phyloP scores from a whole-genome alignment of 2,329 filamentous ascomycete genomes.

The Paecilomyces formosus region DNA sequence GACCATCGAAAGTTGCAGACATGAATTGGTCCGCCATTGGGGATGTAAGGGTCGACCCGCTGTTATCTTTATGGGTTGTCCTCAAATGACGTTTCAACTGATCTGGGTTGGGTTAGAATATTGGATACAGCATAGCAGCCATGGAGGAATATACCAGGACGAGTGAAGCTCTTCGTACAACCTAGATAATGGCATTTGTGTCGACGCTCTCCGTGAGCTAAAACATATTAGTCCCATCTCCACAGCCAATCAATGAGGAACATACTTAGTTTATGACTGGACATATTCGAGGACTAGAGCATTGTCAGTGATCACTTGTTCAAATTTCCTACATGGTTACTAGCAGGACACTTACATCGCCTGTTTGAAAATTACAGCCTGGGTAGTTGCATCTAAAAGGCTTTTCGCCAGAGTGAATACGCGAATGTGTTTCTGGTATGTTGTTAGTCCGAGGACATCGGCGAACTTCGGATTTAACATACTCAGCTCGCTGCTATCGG shows the following conservation, averaged over 20 bases:
- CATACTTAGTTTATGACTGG: conserved; percentile 36
- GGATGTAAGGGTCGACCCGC: conserved; percentile 11
- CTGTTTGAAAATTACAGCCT: conserved; percentile 36
- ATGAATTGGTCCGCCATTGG: conserved; percentile 17
- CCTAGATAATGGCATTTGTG: conserved; percentile 33
- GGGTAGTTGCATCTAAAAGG: conserved; percentile 37
- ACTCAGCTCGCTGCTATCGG: conserved; percentile 39
- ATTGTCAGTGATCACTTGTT: not conserved
- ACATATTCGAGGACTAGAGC: conserved; percentile 37
- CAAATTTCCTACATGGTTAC: not conserved
- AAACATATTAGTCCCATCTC: conserved; percentile 6
- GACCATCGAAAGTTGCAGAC: conserved; percentile 10
- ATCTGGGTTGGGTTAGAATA: conserved; percentile 14
- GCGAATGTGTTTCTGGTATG: conserved; percentile 32
- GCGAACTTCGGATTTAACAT: conserved; percentile 8
- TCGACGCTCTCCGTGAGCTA: conserved; percentile 34
- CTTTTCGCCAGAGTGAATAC: conserved; percentile 37
- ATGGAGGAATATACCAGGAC: conserved; percentile 26
- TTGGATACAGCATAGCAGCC: not conserved
- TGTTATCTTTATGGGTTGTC: conserved; percentile 27
- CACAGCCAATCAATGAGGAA: not conserved
- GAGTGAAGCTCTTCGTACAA: conserved; percentile 37
- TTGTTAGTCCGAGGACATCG: conserved; percentile 12
- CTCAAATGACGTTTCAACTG: conserved; percentile 34
- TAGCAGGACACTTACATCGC: conserved; percentile 27